Evolutionary conservation across 805 yeast genomes (phyloP).

Genomic region (Pichia scutulata): DNA sequence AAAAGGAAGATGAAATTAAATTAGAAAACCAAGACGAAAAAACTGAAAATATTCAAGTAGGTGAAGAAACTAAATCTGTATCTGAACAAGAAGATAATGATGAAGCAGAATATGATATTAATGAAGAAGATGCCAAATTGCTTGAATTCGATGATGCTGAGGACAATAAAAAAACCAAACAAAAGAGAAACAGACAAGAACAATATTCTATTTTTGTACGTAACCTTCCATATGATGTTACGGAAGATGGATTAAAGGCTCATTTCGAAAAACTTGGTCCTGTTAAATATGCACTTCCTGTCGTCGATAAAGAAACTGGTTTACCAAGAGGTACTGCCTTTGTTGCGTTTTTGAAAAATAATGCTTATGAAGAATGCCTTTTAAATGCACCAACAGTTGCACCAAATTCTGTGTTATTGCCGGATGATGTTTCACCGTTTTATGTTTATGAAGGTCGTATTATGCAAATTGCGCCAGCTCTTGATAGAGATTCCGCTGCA

Average conservation of each 20-base stretch:
- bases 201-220: conserved; percentile 75
- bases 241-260: conserved; percentile 63
- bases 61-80: conserved; percentile 13
- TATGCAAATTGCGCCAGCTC: conserved; percentile 74
- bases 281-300: conserved; percentile 90
- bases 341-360: conserved; percentile 68
- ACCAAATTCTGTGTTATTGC: conserved; percentile 58
- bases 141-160: conserved; percentile 29
- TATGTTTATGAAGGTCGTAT: conserved; percentile 93
- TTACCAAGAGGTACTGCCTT: conserved; percentile 92
- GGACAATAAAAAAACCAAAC: conserved; percentile 27
- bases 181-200: conserved; percentile 54
- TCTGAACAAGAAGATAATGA: conserved; percentile 14
- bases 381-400: conserved; percentile 67
- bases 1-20: conserved; percentile 29
- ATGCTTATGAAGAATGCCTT: conserved; percentile 60
- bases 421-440: conserved; percentile 85
- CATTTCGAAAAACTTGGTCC: conserved; percentile 83
- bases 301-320: conserved; percentile 76
- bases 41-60: conserved; percentile 26
- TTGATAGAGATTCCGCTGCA: conserved; percentile 77
- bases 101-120: conserved; percentile 12
- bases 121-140: conserved; percentile 25
- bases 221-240: conserved; percentile 92
- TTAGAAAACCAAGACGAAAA: conserved; percentile 30